Evolutionary conservation across 2,329 filamentous ascomycete genomes (phyloP), one percentile per base, ranked within the genome.

Genomic region (Clonostachys rosea): DNA sequence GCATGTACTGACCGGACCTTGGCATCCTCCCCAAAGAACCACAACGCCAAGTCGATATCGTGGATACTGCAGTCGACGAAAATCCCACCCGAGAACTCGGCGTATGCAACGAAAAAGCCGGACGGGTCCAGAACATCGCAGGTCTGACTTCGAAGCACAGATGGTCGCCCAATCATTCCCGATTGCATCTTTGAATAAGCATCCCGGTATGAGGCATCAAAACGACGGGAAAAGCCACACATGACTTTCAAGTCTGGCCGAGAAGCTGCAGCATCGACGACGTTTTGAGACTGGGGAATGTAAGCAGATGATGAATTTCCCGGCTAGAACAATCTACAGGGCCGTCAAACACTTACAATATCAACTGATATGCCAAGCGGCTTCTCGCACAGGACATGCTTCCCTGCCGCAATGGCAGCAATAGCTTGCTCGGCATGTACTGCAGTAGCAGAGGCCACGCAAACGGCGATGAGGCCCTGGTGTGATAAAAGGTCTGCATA

Each of bases 1-100:
- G 61, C 62, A 5, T 59, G 52, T 6, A 62, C 58, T 35, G 54
- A 59, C 51, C 63, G 63, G 46, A 62, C 56, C 5, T 61, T 52
- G 2, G 54, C 56, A 44, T 65, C 58, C 34, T 64, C 56, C 37
- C 58, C 59, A 37, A 65, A 61, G 53, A 60, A 64, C 62, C 62
- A 65, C 33, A 65, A 49, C 0, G 62, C 56, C 30, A 65, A 55
- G 43, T 65, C 62, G 44, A 87, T 87, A 55, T 87, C 84, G 68
- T 87, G 84, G 57, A 87, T 81, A 44, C 78, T 81, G 66, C 80
- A 84, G 68, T 87, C 84, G 49, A 87, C 84, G 55, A 87, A 87
- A 59, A 87, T 85, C 17, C 83, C 83, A 34, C 84, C 84, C 2
- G 70, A 77, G 65, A 78, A 83, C 54, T 81, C 69, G 11, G 84